Evolutionary conservation across 345 rosid genomes (phyloP).

Genomic region (Moricandia moricandioides): DNA sequence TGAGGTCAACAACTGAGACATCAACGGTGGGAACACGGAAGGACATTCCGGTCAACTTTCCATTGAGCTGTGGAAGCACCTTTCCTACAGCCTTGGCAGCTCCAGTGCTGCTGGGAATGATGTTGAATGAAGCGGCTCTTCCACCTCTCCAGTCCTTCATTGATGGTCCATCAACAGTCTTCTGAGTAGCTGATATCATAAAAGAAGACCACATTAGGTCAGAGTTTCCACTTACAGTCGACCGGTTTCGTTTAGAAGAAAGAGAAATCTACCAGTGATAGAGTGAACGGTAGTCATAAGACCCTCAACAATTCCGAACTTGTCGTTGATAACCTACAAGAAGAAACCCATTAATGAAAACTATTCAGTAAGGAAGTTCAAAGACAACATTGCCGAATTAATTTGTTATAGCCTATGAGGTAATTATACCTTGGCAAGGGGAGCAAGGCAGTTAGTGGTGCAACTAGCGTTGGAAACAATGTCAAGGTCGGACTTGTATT

Average conservation of each 20-base stretch:
- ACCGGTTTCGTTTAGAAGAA: too few relatives aligned
- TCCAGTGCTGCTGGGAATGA: slow-evolving; percentile 92
- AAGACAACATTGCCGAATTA: too few relatives aligned
- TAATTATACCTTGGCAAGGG: slow-evolving; percentile 71
- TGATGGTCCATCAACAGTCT: slow-evolving; percentile 95
- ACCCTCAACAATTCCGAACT: slow-evolving; percentile 92
- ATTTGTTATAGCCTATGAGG: neutral
- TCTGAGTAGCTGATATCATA: slow-evolving; percentile 61
- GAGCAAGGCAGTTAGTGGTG: slow-evolving; percentile 97
- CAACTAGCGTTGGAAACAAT: slow-evolving; percentile 94
- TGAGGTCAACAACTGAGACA: slow-evolving; percentile 91
- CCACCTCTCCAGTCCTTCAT: slow-evolving; percentile 98
- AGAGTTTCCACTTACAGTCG: neutral
- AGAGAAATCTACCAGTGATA: slow-evolving; percentile 62
- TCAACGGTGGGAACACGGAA: slow-evolving; percentile 96
- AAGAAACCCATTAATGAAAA: too few relatives aligned
- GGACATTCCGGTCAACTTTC: slow-evolving; percentile 87
- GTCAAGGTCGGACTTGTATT: slow-evolving; percentile 69
- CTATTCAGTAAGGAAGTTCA: too few relatives aligned
- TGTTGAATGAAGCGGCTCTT: slow-evolving; percentile 92
- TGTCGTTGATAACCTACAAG: slow-evolving; percentile 71
- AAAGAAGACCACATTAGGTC: neutral
- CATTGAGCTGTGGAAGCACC: slow-evolving; percentile 70
- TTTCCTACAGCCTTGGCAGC: slow-evolving; percentile 97
- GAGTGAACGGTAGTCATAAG: slow-evolving; percentile 92